These are phyloP conservation scores for Crithidia thermophila DNA, from an alignment of 208 protist genomes.

Conservation along the genomic window DNA sequence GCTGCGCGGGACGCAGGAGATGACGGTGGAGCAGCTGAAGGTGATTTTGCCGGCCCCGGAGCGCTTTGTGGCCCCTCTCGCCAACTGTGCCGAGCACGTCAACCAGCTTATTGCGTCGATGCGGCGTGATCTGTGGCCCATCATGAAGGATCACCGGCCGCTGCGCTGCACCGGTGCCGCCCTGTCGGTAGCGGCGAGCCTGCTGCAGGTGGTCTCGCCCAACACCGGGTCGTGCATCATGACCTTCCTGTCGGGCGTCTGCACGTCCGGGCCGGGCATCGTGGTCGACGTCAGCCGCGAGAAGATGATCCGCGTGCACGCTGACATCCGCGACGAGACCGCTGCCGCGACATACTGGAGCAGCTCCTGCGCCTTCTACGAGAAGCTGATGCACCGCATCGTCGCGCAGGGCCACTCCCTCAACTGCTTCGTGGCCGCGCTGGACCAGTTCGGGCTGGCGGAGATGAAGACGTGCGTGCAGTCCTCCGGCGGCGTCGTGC, in stretches of 20 bases:
- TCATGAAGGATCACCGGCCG: slow-evolving; percentile 91
- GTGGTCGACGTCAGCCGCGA: slow-evolving; percentile 91
- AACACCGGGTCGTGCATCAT: slow-evolving; percentile 95
- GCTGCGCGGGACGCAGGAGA: slow-evolving; percentile 79
- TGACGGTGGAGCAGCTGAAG: slow-evolving; percentile 63
- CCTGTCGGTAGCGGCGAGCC: slow-evolving; percentile 94
- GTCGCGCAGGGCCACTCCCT: slow-evolving; percentile 95
- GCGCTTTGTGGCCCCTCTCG: slow-evolving; percentile 84
- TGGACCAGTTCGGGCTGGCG: slow-evolving; percentile 97
- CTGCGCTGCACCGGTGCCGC: slow-evolving; percentile 97
- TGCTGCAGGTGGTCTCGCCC: slow-evolving; percentile 92
- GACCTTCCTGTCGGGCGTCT: slow-evolving; percentile 96
- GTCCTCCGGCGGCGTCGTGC: slow-evolving; percentile 93
- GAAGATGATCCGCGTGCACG: slow-evolving; percentile 96
- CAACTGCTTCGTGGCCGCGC: slow-evolving; percentile 96
- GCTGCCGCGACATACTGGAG: slow-evolving; percentile 76
- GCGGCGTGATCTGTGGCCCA: slow-evolving; percentile 95
- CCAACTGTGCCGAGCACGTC: slow-evolving; percentile 65
- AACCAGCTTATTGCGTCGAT: slow-evolving; percentile 95
- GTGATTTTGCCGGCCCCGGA: slow-evolving; percentile 41
- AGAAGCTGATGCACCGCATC: slow-evolving; percentile 93
- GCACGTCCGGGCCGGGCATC: slow-evolving; percentile 95
- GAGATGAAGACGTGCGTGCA: slow-evolving; percentile 97
- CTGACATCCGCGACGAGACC: slow-evolving; percentile 95
- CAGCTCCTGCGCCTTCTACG: slow-evolving; percentile 93